Evolutionary conservation across 2,329 filamentous ascomycete genomes (phyloP).

Genomic region (Pseudogymnoascus sp.): DNA sequence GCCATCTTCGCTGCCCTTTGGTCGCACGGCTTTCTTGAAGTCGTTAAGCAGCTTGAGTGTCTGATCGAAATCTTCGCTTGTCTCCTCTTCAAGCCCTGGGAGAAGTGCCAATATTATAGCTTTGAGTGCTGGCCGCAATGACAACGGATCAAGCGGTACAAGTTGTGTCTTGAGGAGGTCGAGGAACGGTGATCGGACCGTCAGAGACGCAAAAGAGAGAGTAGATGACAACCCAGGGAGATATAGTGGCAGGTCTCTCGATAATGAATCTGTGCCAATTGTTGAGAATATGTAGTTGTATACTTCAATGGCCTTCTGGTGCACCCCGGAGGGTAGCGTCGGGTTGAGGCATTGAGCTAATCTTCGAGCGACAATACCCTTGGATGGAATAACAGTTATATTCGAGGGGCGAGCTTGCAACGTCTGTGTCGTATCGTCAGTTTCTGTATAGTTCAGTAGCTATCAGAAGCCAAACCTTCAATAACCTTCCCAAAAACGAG

Average conservation of each 20-base stretch:
- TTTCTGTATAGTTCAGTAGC: slow-evolving; percentile 5
- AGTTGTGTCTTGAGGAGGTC: slow-evolving; percentile 76
- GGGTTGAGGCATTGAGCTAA: slow-evolving; percentile 94
- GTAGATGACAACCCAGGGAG: slow-evolving; percentile 83
- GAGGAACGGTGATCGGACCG: slow-evolving; percentile 78
- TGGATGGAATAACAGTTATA: slow-evolving; percentile 68
- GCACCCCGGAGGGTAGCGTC: slow-evolving; percentile 85
- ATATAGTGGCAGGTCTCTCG: slow-evolving; percentile 76
- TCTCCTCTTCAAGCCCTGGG: slow-evolving; percentile 90
- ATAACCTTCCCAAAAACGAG: slow-evolving; percentile 81
- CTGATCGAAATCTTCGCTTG: slow-evolving; percentile 91
- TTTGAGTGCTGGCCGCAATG: slow-evolving; percentile 80
- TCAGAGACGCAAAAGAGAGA: slow-evolving; percentile 88
- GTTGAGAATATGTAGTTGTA: slow-evolving; percentile 83
- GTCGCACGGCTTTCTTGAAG: slow-evolving; percentile 61
- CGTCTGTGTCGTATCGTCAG: slow-evolving; percentile 47
- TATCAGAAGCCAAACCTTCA: slow-evolving; percentile 56
- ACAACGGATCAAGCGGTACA: slow-evolving; percentile 58
- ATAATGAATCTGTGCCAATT: slow-evolving; percentile 73
- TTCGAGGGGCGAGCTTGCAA: slow-evolving; percentile 76
- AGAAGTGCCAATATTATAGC: slow-evolving; percentile 82
- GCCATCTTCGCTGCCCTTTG: slow-evolving; percentile 41
- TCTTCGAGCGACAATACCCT: slow-evolving; percentile 75
- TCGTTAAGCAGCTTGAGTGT: slow-evolving; percentile 71
- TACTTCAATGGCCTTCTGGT: slow-evolving; percentile 93